A percentile compares a stretch with the other conserved stretches of the same genome.
phyloP scores from a whole-genome alignment of 2,329 filamentous ascomycete species.

The Teratosphaeria pseudoeucalypti region DNA sequence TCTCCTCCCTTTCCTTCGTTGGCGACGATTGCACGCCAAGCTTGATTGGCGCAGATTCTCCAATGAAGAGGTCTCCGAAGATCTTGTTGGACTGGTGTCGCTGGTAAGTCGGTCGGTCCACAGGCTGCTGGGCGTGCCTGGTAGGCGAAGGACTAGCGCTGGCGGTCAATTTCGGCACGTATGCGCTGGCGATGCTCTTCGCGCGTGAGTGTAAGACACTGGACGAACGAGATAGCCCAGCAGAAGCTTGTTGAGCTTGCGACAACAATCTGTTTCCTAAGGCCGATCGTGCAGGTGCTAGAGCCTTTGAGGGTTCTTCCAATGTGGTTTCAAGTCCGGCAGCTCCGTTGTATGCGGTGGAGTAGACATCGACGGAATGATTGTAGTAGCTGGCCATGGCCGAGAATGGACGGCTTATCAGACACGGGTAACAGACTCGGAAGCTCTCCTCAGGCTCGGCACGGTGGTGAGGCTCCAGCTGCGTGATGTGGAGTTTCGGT shows the following conservation, averaged over 20 bases:
- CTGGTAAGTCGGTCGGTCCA: slow-evolving; percentile 4
- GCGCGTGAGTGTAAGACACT: slow-evolving; percentile 21
- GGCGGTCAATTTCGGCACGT: slow-evolving; percentile 18
- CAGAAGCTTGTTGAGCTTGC: slow-evolving; percentile 17
- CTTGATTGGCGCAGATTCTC: slow-evolving; percentile 25
- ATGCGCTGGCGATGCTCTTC: slow-evolving; percentile 19
- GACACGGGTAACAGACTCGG: not conserved
- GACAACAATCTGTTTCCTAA: slow-evolving; percentile 19
- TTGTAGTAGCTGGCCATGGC: not conserved
- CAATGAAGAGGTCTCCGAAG: slow-evolving; percentile 24
- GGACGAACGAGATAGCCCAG: slow-evolving; percentile 20
- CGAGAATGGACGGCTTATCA: not conserved
- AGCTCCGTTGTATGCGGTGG: slow-evolving; percentile 16
- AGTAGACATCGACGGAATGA: not conserved
- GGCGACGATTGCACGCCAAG: slow-evolving; percentile 20
- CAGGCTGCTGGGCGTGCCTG: slow-evolving; percentile 1
- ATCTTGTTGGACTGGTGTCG: slow-evolving; percentile 10
- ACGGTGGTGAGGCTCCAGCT: not conserved
- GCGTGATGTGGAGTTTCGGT: not conserved
- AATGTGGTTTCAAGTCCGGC: slow-evolving; percentile 9
- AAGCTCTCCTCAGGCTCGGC: not conserved
- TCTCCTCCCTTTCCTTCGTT: slow-evolving; percentile 18
- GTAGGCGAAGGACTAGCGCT: slow-evolving; percentile 6
- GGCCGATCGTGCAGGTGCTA: slow-evolving; percentile 12
- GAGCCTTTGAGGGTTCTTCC: slow-evolving; percentile 4